phyloP scores from a whole-genome alignment of 2,329 filamentous ascomycete genomes.

The Didymosphaeria variabile region DNA sequence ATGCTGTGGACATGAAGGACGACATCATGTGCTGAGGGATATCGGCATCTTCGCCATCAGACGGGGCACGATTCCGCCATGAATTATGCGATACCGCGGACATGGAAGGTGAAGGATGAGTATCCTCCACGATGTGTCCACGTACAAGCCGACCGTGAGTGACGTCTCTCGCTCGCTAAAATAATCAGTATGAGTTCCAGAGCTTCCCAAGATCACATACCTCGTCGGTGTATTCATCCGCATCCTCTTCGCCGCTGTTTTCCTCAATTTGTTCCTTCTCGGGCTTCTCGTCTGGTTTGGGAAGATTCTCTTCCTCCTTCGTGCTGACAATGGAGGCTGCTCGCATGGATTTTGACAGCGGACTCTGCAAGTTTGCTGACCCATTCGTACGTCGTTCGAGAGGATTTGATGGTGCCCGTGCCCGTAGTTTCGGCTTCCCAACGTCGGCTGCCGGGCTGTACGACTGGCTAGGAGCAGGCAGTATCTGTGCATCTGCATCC shows the following conservation, averaged over 20 bases:
- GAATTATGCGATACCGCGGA: constrained; percentile 69
- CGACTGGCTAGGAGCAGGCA: constrained; percentile 35
- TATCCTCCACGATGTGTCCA: constrained; percentile 94
- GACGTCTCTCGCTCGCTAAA: constrained; percentile 79
- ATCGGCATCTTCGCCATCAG: constrained; percentile 56
- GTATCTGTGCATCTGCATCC: constrained; percentile 47
- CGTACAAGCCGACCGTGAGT: constrained; percentile 91
- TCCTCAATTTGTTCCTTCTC: constrained; percentile 27
- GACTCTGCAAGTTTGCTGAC: constrained; percentile 36
- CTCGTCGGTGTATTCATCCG: constrained; percentile 73
- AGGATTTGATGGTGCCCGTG: constrained; percentile 37
- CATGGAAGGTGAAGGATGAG: constrained; percentile 80
- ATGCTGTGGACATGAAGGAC: constrained; percentile 81
- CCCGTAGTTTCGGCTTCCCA: constrained; percentile 37
- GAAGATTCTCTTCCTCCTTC: constrained; percentile 38
- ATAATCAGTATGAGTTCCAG: constrained; percentile 23
- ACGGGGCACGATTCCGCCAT: constrained; percentile 54
- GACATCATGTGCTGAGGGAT: constrained; percentile 89
- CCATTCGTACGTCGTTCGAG: constrained; percentile 43
- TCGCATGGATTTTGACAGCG: constrained; percentile 48
- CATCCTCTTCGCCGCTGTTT: constrained; percentile 23
- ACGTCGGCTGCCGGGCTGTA: constrained; percentile 37
- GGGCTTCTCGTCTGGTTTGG: constrained; percentile 30
- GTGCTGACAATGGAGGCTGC: constrained; percentile 46
- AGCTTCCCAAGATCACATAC: constrained; percentile 28